Conservation (phyloP, 2,329 filamentous ascomycete genomes). For the Fusarium anguioides region DNA sequence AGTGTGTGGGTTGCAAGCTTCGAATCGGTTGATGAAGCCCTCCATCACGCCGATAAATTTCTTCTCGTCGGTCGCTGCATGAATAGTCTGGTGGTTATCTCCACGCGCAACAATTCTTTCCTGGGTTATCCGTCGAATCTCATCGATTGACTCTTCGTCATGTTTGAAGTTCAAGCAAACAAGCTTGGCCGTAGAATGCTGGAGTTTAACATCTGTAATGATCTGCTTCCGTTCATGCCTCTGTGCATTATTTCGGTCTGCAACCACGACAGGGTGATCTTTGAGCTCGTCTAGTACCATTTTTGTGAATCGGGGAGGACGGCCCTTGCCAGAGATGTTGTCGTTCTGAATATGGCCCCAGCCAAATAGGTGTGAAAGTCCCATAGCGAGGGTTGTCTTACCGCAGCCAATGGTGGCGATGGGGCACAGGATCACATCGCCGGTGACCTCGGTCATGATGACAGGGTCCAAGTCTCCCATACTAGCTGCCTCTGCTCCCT, state of each 20-base stretch:
- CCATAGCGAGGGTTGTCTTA: conserved; percentile 92
- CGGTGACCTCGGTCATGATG: conserved; percentile 64
- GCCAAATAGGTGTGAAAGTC: conserved; percentile 82
- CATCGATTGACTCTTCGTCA: conserved; percentile 77
- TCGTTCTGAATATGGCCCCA: conserved; percentile 98
- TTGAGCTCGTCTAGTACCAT: conserved; percentile 74
- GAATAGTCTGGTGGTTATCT: conserved; percentile 98
- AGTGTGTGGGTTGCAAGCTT: conserved; percentile 74
- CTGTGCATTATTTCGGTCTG: conserved; percentile 95
- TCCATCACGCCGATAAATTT: conserved; percentile 95
- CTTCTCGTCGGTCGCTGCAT: conserved; percentile 76
- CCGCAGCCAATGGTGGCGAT: conserved; percentile 95
- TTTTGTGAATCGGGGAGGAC: conserved; percentile 81
- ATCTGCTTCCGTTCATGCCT: conserved; percentile 89
- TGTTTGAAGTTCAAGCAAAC: conserved; percentile 93
- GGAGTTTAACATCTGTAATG: conserved; percentile 77
- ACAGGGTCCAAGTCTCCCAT: conserved; percentile 67
- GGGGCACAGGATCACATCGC: conserved; percentile 84
- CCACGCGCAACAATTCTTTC: conserved; percentile 85
- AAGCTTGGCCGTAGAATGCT: conserved; percentile 73
- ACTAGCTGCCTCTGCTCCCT: conserved; percentile 88
- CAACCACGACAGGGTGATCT: conserved; percentile 78
- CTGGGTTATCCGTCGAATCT: conserved; percentile 79
- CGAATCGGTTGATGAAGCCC: conserved; percentile 87
- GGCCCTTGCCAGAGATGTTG: conserved; percentile 84